A percentile compares a stretch with the other conserved stretches of the same genome.
phyloP scores from a whole-genome alignment of 352 stramenopile species.

The Sclerospora graminicola region DNA sequence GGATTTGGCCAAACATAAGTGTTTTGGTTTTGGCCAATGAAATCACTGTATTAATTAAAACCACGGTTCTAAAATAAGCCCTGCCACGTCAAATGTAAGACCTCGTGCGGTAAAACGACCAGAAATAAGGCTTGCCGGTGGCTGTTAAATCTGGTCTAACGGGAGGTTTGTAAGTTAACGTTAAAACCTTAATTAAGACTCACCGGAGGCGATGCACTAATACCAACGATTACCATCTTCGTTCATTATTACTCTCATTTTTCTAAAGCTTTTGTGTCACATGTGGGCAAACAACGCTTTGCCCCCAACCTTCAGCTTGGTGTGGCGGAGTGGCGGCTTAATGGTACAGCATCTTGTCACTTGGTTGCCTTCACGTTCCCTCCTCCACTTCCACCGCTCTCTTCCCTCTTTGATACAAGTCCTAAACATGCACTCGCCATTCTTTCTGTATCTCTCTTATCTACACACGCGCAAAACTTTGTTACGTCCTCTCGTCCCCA shows the following conservation, averaged over 20 bases:
- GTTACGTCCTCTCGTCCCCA: slow-evolving; percentile 13
- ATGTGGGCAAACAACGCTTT: slow-evolving; percentile 10
- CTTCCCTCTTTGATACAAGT: slow-evolving; percentile 50
- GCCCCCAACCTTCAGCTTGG: slow-evolving; percentile 14
- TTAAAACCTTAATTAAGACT: too few relatives aligned
- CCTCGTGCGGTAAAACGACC: too few relatives aligned
- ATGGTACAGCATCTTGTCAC: slow-evolving; percentile 53
- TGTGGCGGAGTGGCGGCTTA: slow-evolving; percentile 32
- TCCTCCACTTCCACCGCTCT: slow-evolving; percentile 8
- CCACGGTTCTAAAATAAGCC: too few relatives aligned
- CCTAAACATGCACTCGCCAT: slow-evolving; percentile 33
- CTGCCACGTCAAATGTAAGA: too few relatives aligned
- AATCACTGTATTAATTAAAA: too few relatives aligned
- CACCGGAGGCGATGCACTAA: too few relatives aligned
- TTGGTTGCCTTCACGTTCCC: slow-evolving; percentile 16
- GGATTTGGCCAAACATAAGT: too few relatives aligned
- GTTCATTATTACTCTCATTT: slow-evolving; percentile 20
- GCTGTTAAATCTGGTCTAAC: too few relatives aligned
- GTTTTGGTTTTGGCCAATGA: too few relatives aligned
- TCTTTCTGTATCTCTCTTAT: slow-evolving; percentile 44
- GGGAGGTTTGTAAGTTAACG: too few relatives aligned
- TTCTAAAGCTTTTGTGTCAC: slow-evolving; percentile 16
- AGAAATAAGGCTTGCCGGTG: too few relatives aligned
- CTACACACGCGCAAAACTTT: slow-evolving; percentile 63
- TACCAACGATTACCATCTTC: background rate